A percentile compares a stretch with the other conserved stretches of the same genome.
Evolutionary conservation across 2,329 filamentous ascomycete genomes (phyloP).

Genomic region (Chaetothyriales sp.): DNA sequence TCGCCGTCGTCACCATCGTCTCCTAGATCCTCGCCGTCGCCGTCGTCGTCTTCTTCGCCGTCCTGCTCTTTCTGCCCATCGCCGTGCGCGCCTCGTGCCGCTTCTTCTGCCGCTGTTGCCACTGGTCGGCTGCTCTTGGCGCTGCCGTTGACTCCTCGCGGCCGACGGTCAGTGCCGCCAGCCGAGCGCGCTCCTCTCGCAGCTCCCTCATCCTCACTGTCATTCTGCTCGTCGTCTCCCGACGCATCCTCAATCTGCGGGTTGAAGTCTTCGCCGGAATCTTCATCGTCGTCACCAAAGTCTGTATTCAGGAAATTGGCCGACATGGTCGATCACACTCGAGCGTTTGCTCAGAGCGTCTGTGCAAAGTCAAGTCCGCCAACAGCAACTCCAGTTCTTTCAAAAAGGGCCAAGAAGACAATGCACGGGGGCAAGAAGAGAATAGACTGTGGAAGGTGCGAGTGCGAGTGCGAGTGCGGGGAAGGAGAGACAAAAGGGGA

Average conservation of each 20-base stretch:
- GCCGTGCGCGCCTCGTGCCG: constrained; percentile 25
- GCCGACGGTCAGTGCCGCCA: not conserved
- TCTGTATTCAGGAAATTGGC: not conserved
- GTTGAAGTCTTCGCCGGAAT: constrained; percentile 80
- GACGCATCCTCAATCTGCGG: constrained; percentile 61
- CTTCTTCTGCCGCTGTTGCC: constrained; percentile 22
- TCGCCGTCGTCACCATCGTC: constrained; percentile 31
- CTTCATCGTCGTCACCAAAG: constrained; percentile 34
- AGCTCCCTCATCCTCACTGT: constrained; percentile 14
- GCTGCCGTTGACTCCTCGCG: constrained; percentile 24
- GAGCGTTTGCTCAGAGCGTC: not conserved
- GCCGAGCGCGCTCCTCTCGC: not conserved
- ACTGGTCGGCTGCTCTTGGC: constrained; percentile 26
- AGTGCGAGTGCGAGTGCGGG: no score
- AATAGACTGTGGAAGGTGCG: no score
- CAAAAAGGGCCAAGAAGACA: no score
- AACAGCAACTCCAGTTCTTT: no score
- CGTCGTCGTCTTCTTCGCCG: constrained; percentile 24
- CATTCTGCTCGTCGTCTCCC: constrained; percentile 47
- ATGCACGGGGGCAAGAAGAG: no score
- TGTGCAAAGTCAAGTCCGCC: not conserved
- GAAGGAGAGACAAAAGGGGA: no score
- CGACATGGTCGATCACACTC: not conserved
- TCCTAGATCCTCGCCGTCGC: constrained; percentile 34
- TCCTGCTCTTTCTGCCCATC: constrained; percentile 25